A percentile compares a stretch with the other conserved stretches of the same genome.
Conservation (phyloP, 768 basidiomycete genomes). For the Naganishia onofrii region DNA sequence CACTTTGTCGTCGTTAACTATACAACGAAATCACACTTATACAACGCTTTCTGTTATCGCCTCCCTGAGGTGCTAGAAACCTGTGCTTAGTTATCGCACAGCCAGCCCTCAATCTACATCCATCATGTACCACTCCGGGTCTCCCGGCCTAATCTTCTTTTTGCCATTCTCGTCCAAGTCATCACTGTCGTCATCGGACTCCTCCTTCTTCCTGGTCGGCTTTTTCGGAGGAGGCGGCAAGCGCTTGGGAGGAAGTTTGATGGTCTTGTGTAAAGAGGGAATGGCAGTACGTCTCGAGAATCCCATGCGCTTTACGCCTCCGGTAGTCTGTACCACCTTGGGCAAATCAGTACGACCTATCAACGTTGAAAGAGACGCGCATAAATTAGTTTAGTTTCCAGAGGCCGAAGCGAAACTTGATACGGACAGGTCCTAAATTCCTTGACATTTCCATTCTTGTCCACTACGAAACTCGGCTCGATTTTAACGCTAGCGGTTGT, state of each 20-base stretch:
- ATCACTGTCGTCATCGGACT: constrained; percentile 30
- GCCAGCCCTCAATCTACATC: neutral
- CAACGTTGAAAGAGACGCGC: neutral
- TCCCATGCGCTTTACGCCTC: constrained; percentile 33
- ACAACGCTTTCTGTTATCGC: neutral
- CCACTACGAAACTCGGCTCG: constrained; percentile 31
- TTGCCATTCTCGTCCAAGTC: constrained; percentile 32
- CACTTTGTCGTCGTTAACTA: neutral
- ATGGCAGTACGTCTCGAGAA: constrained; percentile 28
- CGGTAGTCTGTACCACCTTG: constrained; percentile 30
- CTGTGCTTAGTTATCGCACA: neutral
- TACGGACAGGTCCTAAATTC: constrained; percentile 30
- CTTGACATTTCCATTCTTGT: constrained; percentile 31
- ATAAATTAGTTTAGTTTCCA: neutral
- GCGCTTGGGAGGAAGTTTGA: constrained; percentile 31
- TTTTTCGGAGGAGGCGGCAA: constrained; percentile 30
- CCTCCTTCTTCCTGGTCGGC: constrained; percentile 29
- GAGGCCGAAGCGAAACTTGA: neutral
- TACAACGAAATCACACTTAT: constrained; percentile 4
- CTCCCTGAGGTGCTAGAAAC: neutral
- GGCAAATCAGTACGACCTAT: constrained; percentile 31
- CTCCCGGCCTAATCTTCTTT: constrained; percentile 30
- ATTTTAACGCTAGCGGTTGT: constrained; percentile 1
- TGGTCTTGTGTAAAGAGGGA: constrained; percentile 30
- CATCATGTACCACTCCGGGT: constrained; percentile 33